Evolutionary conservation across 345 rosid species (phyloP), one percentile per base, ranked within the genome.

Genomic region (Linum lewisii): DNA sequence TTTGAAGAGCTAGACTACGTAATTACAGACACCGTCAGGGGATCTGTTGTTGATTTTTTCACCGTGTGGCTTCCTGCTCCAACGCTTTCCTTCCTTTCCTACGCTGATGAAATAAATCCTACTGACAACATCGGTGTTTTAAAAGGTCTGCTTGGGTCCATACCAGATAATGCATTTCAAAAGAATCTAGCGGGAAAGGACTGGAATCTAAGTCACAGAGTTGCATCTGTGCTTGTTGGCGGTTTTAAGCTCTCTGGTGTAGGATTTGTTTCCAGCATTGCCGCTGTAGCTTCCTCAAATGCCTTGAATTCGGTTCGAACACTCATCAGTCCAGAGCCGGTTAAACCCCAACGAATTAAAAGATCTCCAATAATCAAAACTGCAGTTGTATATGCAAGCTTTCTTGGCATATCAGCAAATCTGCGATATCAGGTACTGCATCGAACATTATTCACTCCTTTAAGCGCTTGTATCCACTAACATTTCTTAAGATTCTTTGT

Each of bases 41-140:
- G 90, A 65, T 21, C 65, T 6, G 94, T 91, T 24, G 96, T 85
- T 58, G 95, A 90, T 68, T 91, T 91, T 59, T 91, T 91, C 68
- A 85, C 94, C 0, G 96, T 87, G 25, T 91, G 96, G 94, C 92
- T 91, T 65, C 94, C 98, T 63, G 92, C 96, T 21, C 98, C 98
- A 60, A 88, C 95, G 57, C 65, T 91, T 57, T 88, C 96, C 11
- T 91, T 91, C 66, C 79, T 88, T 65, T 85, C 92, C 38, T 78
- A 77, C 65, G 79, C 86, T 20, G 80, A 82, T 61, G 86, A 82
- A 26, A 58, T 70, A 24, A 67, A 66, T 66, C 62, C 68, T 15
- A 72, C 92, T 34, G 79, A 82, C 68, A 72, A 77, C 66, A 62
- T 84, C 59, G 84, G 84, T 70, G 79, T 82, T 47, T 61, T 88